A percentile compares a stretch with the other conserved stretches of the same genome.
Evolutionary conservation across 495 filamentous ascomycete species (phyloP).

Genomic region (Aspergillus steynii): DNA sequence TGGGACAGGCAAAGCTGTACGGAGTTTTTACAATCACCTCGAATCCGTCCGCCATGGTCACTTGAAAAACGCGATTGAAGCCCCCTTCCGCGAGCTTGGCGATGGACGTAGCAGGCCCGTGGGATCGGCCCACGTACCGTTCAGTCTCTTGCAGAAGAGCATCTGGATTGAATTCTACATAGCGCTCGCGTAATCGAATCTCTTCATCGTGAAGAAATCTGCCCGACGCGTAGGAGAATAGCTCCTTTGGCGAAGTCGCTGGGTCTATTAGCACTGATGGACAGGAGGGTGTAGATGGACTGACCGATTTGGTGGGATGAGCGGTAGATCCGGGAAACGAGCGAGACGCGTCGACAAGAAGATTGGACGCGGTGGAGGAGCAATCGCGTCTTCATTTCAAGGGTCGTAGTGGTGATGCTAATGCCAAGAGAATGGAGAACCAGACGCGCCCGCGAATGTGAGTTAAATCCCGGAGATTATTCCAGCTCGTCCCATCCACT

Average conservation of each 20-base stretch:
- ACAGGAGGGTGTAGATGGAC: too few species aligned
- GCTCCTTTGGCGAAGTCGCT: neutral
- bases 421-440: too few species aligned
- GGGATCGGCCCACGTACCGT: constrained; percentile 12
- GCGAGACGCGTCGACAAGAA: too few species aligned
- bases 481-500: too few species aligned
- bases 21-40: constrained; percentile 25
- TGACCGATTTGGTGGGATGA: too few species aligned
- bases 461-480: too few species aligned
- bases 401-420: too few species aligned
- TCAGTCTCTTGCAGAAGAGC: constrained; percentile 15
- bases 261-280: too few species aligned
- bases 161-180: constrained; percentile 19
- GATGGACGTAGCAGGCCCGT: constrained; percentile 14
- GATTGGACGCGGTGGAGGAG: too few species aligned
- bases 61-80: constrained; percentile 30
- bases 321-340: too few species aligned
- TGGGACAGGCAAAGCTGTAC: neutral
- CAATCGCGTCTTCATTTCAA: too few species aligned
- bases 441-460: too few species aligned
- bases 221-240: neutral
- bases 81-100: constrained; percentile 37
- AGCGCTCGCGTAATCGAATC: constrained; percentile 16
- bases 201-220: constrained; percentile 17
- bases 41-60: constrained; percentile 29